Evolutionary conservation across 2,329 filamentous ascomycete species (phyloP), one percentile per base, ranked within the genome.

Genomic region (Aspergillus hortae): DNA sequence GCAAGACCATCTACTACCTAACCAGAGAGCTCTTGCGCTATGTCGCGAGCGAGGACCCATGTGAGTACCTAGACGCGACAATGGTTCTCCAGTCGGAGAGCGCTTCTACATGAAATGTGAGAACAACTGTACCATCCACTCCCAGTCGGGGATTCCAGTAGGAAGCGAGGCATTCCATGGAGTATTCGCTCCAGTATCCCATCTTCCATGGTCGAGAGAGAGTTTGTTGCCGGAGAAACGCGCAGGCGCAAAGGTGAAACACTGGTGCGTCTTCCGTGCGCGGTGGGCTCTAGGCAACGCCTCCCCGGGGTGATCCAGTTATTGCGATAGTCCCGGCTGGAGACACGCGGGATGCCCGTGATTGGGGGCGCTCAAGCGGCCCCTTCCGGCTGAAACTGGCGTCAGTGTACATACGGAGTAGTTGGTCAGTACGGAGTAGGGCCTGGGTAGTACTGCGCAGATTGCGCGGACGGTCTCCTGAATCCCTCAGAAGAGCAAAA

Each of bases 171-270:
- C 27, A 30, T 30, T 10, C 7, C 35, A 38, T 38, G 14, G n/a
- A n/a, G 35, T 38, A 30, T 30, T 30, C 27, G 5, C 23, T 6
- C 5, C 4, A 23, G 23, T 23, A 23, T 23, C 2, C 23, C 23
- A 23, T 5, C 23, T 23, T 23, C 5, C 27, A 30, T 30, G 27
- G 4, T 23, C 6, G 15, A n/a, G 4, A 6, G 17, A 17, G n/a
- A 19, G n/a, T 17, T 46, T 62, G 61, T 64, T 64, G 56, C 61
- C 59, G 40, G 55, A 62, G 61, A 53, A 58, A 63, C 57, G 46
- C 36, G 44, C 42, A n/a, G 25, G 42, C 21, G 23, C n/a, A 36
- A 51, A 30, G 50, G 35, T 56, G 54, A 56, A 56, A 56, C 54
- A 51, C 54, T 56, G 51, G 54, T 40, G 51, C 30, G 48, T 46